Evolutionary conservation across 805 yeast species (phyloP), one percentile per base, ranked within the genome.

Genomic region (Candida ascalaphidarum): DNA sequence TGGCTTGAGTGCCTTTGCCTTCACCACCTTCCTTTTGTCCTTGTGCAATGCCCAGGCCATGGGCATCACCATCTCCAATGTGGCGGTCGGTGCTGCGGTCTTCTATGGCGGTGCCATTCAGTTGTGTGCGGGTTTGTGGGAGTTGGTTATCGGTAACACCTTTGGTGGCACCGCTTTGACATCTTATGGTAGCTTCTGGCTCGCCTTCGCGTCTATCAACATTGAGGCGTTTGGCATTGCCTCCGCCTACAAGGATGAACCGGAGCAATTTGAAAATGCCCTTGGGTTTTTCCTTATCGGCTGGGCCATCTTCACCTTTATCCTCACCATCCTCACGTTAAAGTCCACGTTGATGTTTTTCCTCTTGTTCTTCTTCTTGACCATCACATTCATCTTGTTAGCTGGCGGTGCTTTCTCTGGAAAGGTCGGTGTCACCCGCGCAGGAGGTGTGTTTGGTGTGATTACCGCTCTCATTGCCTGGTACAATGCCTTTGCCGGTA

Each of bases 171-270:
- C 39, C 12, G 46, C 44, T 1, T 34, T 41, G 31, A 36, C 43
- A 5, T 36, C 41, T 3, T 41, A 41, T 22, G 86, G 86, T 28
- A 80, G 77, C 3, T 80, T 78, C 50, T 79, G 86, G 86, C 46
- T 77, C 42, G 55, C 77, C 14, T 80, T 55, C 43, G 79, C 72
- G 18, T 77, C 83, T 2, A 65, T 80, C 25, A 51, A 68, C 36
- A 58, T 77, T 22, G 65, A 66, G 10, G 67, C 73, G 44, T 80
- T 79, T 50, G 81, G 81, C 18, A 73, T 79, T 32, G 52, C 50
- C 16, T 56, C 51, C 3, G 76, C 85, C 11, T 58, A 58, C 26
- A 43, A 30, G 9, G 47, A 41, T 12, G 55, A 49, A 15, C 32
- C 34, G 3, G 37, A 28, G n/a, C 54, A 52, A 38, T 35, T 60